Evolutionary conservation across 208 protist genomes (phyloP).

Genomic region (Acanthamoeba castellanii): DNA sequence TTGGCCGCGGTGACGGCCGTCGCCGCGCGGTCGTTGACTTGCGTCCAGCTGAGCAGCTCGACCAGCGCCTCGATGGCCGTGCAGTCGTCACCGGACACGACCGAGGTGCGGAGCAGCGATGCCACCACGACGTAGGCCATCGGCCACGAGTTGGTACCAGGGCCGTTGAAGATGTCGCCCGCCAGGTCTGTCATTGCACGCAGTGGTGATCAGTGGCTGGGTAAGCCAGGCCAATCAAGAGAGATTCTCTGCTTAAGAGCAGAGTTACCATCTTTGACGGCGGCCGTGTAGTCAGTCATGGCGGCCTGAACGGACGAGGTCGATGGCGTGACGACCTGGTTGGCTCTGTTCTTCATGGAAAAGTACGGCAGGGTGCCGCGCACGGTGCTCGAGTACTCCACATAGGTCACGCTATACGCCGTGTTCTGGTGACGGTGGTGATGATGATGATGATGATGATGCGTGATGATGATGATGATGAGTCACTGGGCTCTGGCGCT

Average conservation of each 20-base stretch:
- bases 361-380: neutral
- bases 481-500: no score
- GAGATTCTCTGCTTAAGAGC: no score
- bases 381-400: neutral
- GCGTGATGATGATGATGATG: no score
- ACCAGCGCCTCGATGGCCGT: neutral
- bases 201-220: no score
- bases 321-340: neutral
- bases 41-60: conserved; percentile 41
- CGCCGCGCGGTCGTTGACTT: conserved; percentile 19
- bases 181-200: neutral
- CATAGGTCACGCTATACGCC: conserved; percentile 12
- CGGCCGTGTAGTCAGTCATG: neutral
- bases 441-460: no score
- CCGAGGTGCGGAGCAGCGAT: neutral
- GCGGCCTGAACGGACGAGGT: neutral
- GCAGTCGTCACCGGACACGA: neutral
- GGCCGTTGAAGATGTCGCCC: conserved; percentile 35
- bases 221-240: no score
- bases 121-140: conserved; percentile 28
- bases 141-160: neutral
- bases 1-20: conserved; percentile 1
- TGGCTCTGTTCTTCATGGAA: neutral
- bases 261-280: no score
- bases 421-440: neutral